Percentiles rank a stretch among this genome's conserved stretches.
Conservation (phyloP, 2,329 filamentous ascomycete species). For the Arachnopeziza araneosa region DNA sequence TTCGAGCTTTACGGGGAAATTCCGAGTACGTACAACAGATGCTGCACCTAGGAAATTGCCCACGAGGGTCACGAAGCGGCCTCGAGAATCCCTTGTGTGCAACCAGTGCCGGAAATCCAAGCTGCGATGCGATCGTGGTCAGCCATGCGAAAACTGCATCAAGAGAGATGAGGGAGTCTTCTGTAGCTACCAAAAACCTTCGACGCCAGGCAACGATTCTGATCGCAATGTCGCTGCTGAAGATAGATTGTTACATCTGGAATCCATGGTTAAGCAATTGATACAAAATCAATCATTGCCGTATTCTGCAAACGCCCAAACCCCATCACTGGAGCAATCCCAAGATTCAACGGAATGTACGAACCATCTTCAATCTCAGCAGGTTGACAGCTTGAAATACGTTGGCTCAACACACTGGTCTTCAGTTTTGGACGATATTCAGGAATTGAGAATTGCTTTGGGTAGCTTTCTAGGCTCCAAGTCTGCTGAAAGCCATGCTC, state of each 20-base stretch:
- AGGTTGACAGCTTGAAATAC: conserved; percentile 2
- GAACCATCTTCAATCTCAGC: background rate
- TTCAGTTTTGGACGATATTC: conserved; percentile 20
- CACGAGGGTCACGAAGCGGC: conserved; percentile 7
- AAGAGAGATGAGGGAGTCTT: conserved; percentile 12
- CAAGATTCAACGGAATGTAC: background rate
- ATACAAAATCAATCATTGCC: conserved; percentile 4
- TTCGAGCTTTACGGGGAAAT: conserved; percentile 8
- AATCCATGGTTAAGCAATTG: conserved; percentile 13
- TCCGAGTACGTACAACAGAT: conserved; percentile 4
- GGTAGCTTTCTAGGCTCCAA: background rate
- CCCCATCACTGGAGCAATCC: conserved; percentile 12
- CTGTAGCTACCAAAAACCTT: conserved; percentile 11
- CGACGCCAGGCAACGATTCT: background rate
- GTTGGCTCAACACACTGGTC: conserved; percentile 22
- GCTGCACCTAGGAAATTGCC: background rate
- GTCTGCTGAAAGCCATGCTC: background rate
- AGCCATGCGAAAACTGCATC: conserved; percentile 18
- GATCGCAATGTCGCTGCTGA: conserved; percentile 4
- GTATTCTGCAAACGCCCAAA: background rate
- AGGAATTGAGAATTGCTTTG: conserved; percentile 15
- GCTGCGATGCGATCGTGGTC: conserved; percentile 17
- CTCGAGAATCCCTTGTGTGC: conserved; percentile 12
- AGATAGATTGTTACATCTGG: conserved; percentile 14
- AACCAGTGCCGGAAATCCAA: conserved; percentile 15